These are phyloP conservation scores for Phascolomyces articulosus DNA, from an alignment of 371 early-diverging fungal genomes.

Conservation along the genomic window DNA sequence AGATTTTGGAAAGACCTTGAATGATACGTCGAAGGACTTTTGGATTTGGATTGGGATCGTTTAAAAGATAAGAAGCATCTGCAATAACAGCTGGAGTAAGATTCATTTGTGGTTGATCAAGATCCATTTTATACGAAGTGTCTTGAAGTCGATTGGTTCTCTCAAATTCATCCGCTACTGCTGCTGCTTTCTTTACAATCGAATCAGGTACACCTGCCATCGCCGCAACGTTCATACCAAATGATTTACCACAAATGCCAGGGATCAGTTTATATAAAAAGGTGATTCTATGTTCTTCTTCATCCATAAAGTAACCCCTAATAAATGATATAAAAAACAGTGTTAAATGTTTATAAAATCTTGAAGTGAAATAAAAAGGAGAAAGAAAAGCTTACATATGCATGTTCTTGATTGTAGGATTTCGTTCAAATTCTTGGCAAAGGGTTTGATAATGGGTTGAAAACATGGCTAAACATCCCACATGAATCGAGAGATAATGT, in stretches of 20 bases:
- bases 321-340: constrained; percentile 12
- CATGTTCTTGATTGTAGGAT: constrained; percentile 63
- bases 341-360: too few relatives aligned
- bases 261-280: constrained; percentile 94
- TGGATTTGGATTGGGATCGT: not conserved
- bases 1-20: constrained; percentile 4
- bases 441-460: constrained; percentile 98
- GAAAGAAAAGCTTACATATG: constrained; percentile 76
- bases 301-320: constrained; percentile 84
- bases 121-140: constrained; percentile 29
- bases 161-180: constrained; percentile 78
- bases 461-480: constrained; percentile 93
- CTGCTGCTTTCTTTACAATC: constrained; percentile 67
- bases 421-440: constrained; percentile 79
- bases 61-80: constrained; percentile 3
- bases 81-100: constrained; percentile 9
- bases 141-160: constrained; percentile 38
- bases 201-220: constrained; percentile 92
- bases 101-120: constrained; percentile 11
- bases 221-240: constrained; percentile 93
- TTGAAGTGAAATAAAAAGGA: not conserved
- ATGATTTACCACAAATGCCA: constrained; percentile 83
- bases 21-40: not conserved
- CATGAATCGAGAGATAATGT: constrained; percentile 80
- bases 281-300: constrained; percentile 85